These are phyloP conservation scores for Botrytis hyacinthi DNA, from an alignment of 2,329 filamentous ascomycete genomes.

Conservation along the genomic window DNA sequence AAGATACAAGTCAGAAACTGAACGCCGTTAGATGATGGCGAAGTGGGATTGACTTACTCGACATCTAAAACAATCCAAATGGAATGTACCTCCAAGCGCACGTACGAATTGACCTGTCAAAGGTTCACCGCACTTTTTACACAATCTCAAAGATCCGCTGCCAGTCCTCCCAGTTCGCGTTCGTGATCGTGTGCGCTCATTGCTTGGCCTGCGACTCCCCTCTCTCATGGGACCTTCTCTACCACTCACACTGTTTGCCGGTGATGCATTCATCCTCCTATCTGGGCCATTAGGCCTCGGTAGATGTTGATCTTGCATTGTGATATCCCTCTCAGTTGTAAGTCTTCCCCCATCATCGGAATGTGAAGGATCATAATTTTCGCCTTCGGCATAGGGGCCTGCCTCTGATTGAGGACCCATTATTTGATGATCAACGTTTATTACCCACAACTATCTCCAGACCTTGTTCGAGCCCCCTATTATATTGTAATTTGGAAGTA, in stretches of 20 bases:
- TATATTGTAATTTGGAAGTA: conserved; percentile 19
- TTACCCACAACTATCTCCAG: conserved; percentile 21
- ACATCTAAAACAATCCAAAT: conserved; percentile 97
- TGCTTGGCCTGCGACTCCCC: conserved; percentile 42
- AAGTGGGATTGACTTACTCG: conserved; percentile 55
- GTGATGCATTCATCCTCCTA: conserved; percentile 35
- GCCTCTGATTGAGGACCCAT: conserved; percentile 42
- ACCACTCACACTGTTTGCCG: conserved; percentile 33
- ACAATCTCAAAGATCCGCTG: conserved; percentile 62
- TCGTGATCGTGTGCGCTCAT: conserved; percentile 57
- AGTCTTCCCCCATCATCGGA: conserved; percentile 29
- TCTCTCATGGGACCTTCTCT: conserved; percentile 30
- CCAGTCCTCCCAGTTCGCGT: conserved; percentile 53
- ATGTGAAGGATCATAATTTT: conserved; percentile 29
- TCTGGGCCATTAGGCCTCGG: conserved; percentile 34
- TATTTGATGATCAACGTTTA: conserved; percentile 23
- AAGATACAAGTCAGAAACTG: conserved; percentile 28
- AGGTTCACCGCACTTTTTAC: conserved; percentile 84
- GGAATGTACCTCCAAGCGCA: conserved; percentile 88
- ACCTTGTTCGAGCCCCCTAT: conserved; percentile 23
- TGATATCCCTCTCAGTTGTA: conserved; percentile 30
- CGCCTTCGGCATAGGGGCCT: conserved; percentile 37
- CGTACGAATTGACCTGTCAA: conserved; percentile 95
- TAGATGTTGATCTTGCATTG: conserved; percentile 28
- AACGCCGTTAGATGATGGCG: background rate